Conservation (phyloP, 2,329 filamentous ascomycete species). For the Ascochyta lentis region DNA sequence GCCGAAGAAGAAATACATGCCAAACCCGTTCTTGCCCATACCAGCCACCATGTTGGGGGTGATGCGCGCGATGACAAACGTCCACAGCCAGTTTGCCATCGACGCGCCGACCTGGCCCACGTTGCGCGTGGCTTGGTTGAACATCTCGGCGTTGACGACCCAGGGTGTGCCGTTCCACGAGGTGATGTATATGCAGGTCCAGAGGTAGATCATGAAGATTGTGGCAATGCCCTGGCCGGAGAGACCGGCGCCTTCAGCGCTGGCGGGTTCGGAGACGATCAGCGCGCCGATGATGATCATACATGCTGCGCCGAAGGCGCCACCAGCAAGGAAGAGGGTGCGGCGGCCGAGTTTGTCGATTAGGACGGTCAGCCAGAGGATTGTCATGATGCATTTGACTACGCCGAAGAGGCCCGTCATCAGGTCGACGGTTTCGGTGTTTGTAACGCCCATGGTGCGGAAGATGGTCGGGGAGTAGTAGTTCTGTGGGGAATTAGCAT, state of each 20-base stretch:
- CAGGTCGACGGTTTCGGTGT: constrained; percentile 66
- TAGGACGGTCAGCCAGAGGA: constrained; percentile 73
- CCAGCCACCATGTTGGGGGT: constrained; percentile 68
- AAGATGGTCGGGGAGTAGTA: constrained; percentile 79
- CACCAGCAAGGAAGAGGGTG: constrained; percentile 70
- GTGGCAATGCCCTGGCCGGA: constrained; percentile 63
- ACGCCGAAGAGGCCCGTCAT: constrained; percentile 80
- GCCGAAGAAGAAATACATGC: constrained; percentile 58
- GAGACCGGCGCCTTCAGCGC: constrained; percentile 43
- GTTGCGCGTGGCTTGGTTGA: constrained; percentile 69
- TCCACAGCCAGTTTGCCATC: constrained; percentile 75
- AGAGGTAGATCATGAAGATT: constrained; percentile 76
- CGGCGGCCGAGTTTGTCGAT: constrained; percentile 70
- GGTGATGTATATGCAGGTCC: constrained; percentile 74
- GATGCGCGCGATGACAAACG: constrained; percentile 73
- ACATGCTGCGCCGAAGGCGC: constrained; percentile 64
- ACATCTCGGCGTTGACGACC: constrained; percentile 78
- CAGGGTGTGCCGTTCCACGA: constrained; percentile 77
- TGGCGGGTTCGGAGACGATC: constrained; percentile 57
- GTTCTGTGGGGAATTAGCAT: constrained; percentile 49
- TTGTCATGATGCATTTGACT: constrained; percentile 69
- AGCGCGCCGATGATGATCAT: constrained; percentile 70
- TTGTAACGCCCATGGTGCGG: constrained; percentile 67
- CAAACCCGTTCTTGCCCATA: constrained; percentile 49
- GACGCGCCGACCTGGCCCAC: constrained; percentile 66